A percentile compares a stretch with the other conserved stretches of the same genome.
These are phyloP conservation scores for Barnettozyma siamensis DNA, from an alignment of 805 yeast genomes.

Conservation along the genomic window DNA sequence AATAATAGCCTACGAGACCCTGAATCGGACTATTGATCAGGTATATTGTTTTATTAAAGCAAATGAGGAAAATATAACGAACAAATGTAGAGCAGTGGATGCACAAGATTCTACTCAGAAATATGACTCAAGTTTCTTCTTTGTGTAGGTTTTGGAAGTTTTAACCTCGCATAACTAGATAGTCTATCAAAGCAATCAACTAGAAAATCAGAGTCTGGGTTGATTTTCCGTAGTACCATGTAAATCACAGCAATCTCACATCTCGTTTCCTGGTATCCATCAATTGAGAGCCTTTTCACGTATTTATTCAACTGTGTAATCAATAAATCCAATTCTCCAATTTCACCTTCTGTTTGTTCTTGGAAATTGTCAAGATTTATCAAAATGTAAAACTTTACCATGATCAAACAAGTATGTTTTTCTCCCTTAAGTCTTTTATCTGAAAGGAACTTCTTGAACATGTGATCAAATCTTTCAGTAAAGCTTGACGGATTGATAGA, in stretches of 20 bases:
- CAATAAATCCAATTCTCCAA: slow-evolving; percentile 3
- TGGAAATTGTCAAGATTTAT: slow-evolving; percentile 6
- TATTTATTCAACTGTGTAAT: slow-evolving; percentile 7
- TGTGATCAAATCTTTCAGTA: slow-evolving; percentile 13
- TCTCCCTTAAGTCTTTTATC: slow-evolving; percentile 19
- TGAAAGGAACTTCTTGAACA: slow-evolving; percentile 12
- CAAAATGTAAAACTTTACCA: slow-evolving; percentile 21
- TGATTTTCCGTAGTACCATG: slow-evolving; percentile 9
- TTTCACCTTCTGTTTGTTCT: neutral
- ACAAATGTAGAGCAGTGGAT: no score
- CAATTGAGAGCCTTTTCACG: slow-evolving; percentile 11
- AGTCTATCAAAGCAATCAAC: slow-evolving; percentile 10
- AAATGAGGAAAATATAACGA: no score
- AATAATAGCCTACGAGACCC: no score
- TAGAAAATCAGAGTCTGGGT: neutral
- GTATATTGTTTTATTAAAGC: no score
- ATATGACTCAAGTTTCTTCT: no score
- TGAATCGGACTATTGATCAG: no score
- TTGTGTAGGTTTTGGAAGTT: neutral
- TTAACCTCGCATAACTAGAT: slow-evolving; percentile 3
- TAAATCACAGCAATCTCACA: slow-evolving; percentile 18
- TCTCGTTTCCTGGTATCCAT: slow-evolving; percentile 19
- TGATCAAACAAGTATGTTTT: slow-evolving; percentile 19
- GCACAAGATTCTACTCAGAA: no score
- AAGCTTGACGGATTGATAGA: slow-evolving; percentile 17